These are phyloP conservation scores for Megacollybia marginata DNA, from an alignment of 768 basidiomycete species.

Conservation along the genomic window DNA sequence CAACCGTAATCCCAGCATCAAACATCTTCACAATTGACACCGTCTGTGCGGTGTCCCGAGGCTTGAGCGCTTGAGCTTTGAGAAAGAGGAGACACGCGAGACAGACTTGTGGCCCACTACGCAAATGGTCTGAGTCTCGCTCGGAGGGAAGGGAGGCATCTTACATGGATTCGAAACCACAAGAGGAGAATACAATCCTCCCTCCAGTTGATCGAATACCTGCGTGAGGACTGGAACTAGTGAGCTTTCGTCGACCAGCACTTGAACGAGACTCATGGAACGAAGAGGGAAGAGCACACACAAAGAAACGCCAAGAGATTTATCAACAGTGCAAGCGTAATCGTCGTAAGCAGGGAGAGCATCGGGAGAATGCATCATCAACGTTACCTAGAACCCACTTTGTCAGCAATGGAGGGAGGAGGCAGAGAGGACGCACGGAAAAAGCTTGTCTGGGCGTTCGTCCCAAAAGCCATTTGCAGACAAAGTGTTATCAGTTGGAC, in stretches of 20 bases:
- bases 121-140: conserved; percentile 2
- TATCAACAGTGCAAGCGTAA: conserved; percentile 52
- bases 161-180: conserved; percentile 43
- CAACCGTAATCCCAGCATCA: conserved; percentile 52
- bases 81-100: conserved; percentile 65
- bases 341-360: conserved; percentile 44
- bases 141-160: conserved; percentile 16
- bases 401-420: conserved; percentile 1
- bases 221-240: conserved; percentile 36
- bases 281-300: conserved; percentile 11
- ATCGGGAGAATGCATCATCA: conserved; percentile 43
- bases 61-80: conserved; percentile 30
- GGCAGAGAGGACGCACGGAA: conserved; percentile 10
- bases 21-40: conserved; percentile 35
- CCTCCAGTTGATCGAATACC: conserved; percentile 47
- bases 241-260: neutral
- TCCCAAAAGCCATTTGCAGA: conserved; percentile 54
- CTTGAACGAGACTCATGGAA: conserved; percentile 45
- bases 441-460: conserved; percentile 63
- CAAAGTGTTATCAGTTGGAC: conserved; percentile 49
- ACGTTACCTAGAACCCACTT: conserved; percentile 24
- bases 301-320: conserved; percentile 57
- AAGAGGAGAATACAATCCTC: conserved; percentile 35
- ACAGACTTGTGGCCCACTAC: conserved; percentile 59
- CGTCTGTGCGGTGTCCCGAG: conserved; percentile 14